phyloP scores from a whole-genome alignment of 208 protist genomes.

The Wallacemonas rigidus region DNA sequence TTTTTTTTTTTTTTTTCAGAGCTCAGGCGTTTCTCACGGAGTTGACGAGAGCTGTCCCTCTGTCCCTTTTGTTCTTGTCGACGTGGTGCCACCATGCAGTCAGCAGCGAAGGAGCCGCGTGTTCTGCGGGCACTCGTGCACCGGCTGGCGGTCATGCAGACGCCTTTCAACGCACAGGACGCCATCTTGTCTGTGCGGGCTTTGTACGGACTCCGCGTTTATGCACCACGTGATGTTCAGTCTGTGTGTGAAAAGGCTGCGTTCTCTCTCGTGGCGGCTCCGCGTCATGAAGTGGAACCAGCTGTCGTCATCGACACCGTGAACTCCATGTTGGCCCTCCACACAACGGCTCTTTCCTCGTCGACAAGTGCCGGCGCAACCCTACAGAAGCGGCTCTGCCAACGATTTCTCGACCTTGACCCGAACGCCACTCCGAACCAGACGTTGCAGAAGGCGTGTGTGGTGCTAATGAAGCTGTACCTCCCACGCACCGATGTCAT shows the following conservation, averaged over 20 bases:
- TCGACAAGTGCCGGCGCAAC: not conserved
- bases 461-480: slow-evolving; percentile 57
- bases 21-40: not conserved
- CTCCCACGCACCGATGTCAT: slow-evolving; percentile 12
- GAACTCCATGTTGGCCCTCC: slow-evolving; percentile 43
- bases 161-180: slow-evolving; percentile 63
- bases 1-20: too few species aligned
- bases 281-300: slow-evolving; percentile 22
- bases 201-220: slow-evolving; percentile 43
- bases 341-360: slow-evolving; percentile 24
- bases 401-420: slow-evolving; percentile 23
- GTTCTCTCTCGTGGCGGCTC: slow-evolving; percentile 53
- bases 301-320: slow-evolving; percentile 52
- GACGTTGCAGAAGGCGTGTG: slow-evolving; percentile 57
- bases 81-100: not conserved
- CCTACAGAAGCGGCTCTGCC: slow-evolving; percentile 41
- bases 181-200: slow-evolving; percentile 52
- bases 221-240: slow-evolving; percentile 34
- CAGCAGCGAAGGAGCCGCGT: not conserved
- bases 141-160: slow-evolving; percentile 37
- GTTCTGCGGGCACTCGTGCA: slow-evolving; percentile 29
- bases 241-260: slow-evolving; percentile 58
- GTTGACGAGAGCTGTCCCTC: not conserved
- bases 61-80: not conserved
- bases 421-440: slow-evolving; percentile 10